A percentile compares a stretch with the other conserved stretches of the same genome.
Evolutionary conservation across 2,329 filamentous ascomycete genomes (phyloP).

Genomic region (Colletotrichum horii): DNA sequence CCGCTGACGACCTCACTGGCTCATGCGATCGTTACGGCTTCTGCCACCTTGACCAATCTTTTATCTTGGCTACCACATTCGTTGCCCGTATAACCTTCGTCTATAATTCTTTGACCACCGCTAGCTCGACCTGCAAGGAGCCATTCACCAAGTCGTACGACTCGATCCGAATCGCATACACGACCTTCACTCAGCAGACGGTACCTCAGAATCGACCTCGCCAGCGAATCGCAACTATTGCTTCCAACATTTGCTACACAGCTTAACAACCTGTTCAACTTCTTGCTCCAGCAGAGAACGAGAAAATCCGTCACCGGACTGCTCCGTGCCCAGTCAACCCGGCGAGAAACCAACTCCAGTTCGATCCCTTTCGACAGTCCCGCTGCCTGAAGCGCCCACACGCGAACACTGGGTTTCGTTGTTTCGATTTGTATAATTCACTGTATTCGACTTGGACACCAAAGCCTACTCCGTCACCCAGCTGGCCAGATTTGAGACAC

Average conservation of each 20-base stretch:
- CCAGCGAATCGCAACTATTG: slow-evolving; percentile 10
- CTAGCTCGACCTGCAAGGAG: slow-evolving; percentile 17
- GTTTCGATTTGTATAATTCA: slow-evolving; percentile 10
- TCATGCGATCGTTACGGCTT: slow-evolving; percentile 18
- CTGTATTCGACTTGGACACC: not conserved
- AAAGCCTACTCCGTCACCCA: not conserved
- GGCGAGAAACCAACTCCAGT: not conserved
- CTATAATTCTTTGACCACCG: slow-evolving; percentile 24
- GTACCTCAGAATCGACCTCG: slow-evolving; percentile 21
- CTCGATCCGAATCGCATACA: slow-evolving; percentile 8
- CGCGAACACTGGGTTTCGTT: not conserved
- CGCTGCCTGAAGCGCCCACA: not conserved
- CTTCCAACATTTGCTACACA: not conserved
- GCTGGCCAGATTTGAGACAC: not conserved
- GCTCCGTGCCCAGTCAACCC: not conserved
- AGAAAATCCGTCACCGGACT: not conserved
- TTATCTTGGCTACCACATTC: slow-evolving; percentile 22
- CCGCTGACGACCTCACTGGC: slow-evolving; percentile 16
- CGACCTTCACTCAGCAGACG: slow-evolving; percentile 16
- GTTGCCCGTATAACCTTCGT: slow-evolving; percentile 24
- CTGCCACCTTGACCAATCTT: slow-evolving; percentile 17
- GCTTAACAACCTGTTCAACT: not conserved
- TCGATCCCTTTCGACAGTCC: not conserved
- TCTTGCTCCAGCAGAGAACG: not conserved
- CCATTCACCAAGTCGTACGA: not conserved